Base-by-base conservation (phyloP, 2,329 filamentous ascomycete genomes). In the Colletotrichum graminicola region DNA sequence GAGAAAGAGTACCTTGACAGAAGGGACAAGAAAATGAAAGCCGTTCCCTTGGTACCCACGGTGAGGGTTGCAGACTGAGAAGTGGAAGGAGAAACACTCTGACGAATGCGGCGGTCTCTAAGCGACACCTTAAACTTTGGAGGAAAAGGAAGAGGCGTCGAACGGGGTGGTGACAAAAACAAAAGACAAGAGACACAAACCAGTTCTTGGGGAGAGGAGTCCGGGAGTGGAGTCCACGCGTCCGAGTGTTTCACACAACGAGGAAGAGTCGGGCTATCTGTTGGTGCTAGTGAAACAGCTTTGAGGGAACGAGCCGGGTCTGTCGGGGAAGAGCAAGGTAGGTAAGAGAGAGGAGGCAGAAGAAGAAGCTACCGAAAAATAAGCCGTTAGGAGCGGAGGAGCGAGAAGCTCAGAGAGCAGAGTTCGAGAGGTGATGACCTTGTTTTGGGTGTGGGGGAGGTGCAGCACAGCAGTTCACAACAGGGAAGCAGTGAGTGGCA, bases 401-500 rank as follows among this genome's bases (percentile, higher is more conserved):
- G 49, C 39, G 61, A 51, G 54, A 54, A 60, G 68, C 65, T 68
- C 52, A 71, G 68, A 68, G 43, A 68, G 65, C 65, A 63, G 36
- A 67, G 64, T 34, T 51, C 62, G 49, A 47, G 68, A 61, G 57
- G 36, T 36, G 36, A 55, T 26, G 52, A 32, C 34, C 12, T 62
- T 55, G 68, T 66, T 62, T 36, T 71, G 59, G 60, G 41, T 39
- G 34, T 23, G 68, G 51, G 52, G 57, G 57, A 62, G 52, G 59
- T 68, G 21, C 45, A 47, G 21, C 43, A 59, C 64, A 54, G 68
- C 45, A 71, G 59, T 59, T 71, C 16, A 63, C 59, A 68, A 68
- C 68, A 71, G 59, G 68, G 68, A 71, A 71, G 68, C 36, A 63
- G 68, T 62, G 45, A 63, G 68, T 62, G 45, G 68, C 64, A 68